phyloP scores from a whole-genome alignment of 768 basidiomycete genomes.

The Mycena maculata region DNA sequence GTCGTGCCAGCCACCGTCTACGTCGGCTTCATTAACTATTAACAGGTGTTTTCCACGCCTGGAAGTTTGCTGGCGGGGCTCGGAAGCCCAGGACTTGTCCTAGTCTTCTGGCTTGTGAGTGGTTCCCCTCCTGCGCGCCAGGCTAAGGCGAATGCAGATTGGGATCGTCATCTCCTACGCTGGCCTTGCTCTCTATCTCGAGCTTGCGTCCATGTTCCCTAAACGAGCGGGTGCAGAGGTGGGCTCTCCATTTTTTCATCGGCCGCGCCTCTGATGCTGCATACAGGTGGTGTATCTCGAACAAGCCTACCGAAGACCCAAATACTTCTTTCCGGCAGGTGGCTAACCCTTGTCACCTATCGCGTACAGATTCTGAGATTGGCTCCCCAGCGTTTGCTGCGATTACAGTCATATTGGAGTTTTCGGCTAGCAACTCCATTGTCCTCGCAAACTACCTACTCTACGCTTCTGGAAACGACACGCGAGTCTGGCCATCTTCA shows the following conservation, averaged over 20 bases:
- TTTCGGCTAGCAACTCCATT: slow-evolving; percentile 52
- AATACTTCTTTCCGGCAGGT: slow-evolving; percentile 53
- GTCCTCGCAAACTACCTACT: slow-evolving; percentile 53
- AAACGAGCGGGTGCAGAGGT: slow-evolving; percentile 62
- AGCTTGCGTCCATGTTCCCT: slow-evolving; percentile 61
- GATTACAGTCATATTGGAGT: slow-evolving; percentile 51
- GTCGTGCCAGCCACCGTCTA: slow-evolving; percentile 42
- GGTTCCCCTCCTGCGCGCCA: not conserved
- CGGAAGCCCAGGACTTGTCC: slow-evolving; percentile 52
- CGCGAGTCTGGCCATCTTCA: no score
- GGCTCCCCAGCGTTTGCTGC: slow-evolving; percentile 56
- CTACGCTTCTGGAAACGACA: slow-evolving; percentile 44
- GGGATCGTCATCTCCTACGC: slow-evolving; percentile 36
- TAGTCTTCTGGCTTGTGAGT: slow-evolving; percentile 56
- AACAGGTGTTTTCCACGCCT: slow-evolving; percentile 27
- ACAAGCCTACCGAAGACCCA: slow-evolving; percentile 57
- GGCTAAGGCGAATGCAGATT: not conserved
- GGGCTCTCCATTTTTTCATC: slow-evolving; percentile 50
- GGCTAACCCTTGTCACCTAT: not conserved
- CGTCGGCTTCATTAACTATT: not conserved
- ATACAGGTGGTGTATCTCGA: slow-evolving; percentile 24
- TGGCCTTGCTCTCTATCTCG: slow-evolving; percentile 53
- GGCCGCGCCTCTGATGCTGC: slow-evolving; percentile 30
- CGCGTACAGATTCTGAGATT: not conserved
- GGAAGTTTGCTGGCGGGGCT: slow-evolving; percentile 51